Evolutionary conservation across 140 eudicot genomes (phyloP).

Genomic region (Flaveria floridana): DNA sequence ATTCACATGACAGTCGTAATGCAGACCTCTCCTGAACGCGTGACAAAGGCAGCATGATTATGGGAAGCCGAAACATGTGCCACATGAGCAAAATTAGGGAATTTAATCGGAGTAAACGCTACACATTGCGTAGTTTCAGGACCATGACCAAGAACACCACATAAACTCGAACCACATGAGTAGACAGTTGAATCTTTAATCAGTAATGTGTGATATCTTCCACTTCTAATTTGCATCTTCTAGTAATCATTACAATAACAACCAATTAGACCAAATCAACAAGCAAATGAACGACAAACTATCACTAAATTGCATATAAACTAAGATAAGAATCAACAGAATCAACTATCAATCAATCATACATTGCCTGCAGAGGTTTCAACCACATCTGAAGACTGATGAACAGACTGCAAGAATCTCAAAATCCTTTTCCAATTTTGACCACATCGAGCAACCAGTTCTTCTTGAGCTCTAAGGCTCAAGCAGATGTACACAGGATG

Average conservation of each 20-base stretch:
- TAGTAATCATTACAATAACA: constrained; percentile 9
- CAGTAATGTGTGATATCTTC: constrained; percentile 87
- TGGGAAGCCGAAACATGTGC: constrained; percentile 82
- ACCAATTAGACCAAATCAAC: not conserved
- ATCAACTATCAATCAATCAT: constrained; percentile 16
- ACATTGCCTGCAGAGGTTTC: constrained; percentile 87
- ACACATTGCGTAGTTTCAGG: constrained; percentile 78
- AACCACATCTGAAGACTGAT: constrained; percentile 65
- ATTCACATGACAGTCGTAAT: not conserved
- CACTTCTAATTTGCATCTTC: constrained; percentile 93
- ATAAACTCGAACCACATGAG: constrained; percentile 92
- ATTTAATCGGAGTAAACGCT: constrained; percentile 62
- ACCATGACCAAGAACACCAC: constrained; percentile 99
- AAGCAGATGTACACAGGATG: constrained; percentile 51
- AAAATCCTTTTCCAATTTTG: constrained; percentile 78
- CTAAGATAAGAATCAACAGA: not conserved
- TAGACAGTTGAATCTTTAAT: constrained; percentile 63
- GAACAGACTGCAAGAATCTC: constrained; percentile 80
- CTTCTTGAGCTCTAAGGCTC: constrained; percentile 45
- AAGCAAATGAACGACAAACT: not conserved
- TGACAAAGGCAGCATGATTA: constrained; percentile 91
- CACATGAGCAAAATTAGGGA: constrained; percentile 55
- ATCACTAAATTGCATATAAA: not conserved
- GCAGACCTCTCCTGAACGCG: constrained; percentile 76
- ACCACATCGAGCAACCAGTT: constrained; percentile 48